Evolutionary conservation across 2,329 filamentous ascomycete genomes (phyloP), one percentile per base, ranked within the genome.

Genomic region (Nemania abortiva): DNA sequence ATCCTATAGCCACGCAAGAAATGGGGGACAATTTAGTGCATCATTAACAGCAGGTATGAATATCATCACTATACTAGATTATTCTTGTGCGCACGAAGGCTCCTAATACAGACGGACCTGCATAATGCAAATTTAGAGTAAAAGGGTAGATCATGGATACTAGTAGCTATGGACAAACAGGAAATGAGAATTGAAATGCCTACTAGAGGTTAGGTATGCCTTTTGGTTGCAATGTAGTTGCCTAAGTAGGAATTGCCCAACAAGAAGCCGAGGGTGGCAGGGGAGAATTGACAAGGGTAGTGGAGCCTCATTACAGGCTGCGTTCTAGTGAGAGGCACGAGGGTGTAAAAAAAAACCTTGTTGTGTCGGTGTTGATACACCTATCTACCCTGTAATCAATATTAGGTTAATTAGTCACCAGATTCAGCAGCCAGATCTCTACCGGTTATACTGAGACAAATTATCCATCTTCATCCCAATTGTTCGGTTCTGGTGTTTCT

Each of bases 261-360:
- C 39, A 56, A 61, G 53, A 58, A 29, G 31, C 27, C 37, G 29
- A 68, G 4, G 27, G 31, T 50, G 61, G 66, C 59, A 58, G 62
- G 52, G 56, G 55, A 61, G 68, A 65, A 63, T 72, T 67, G 60
- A 69, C 63, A 63, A 63, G 66, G 66, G 49, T 63, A 50, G 69
- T 69, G 69, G 69, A 71, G 66, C 69, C 69, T 69, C 69, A 69
- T 71, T 62, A 61, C 55, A 55, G 31, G 18, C 50, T 70, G 67
- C 52, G 31, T 56, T 52, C 42, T 63, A 47, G 18, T 20, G 29
- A 31, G 66, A 65, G 64, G 50, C 66, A 63, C 56, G 52, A 58
- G 20, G 15, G 37, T 55, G 13, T 45, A 58, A 52, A 49, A 52
- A 59, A 31, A 5, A 31, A 11, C 55, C 50, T 60, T 60, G 39